phyloP scores from a whole-genome alignment of 257 asterid species.

The Solanum chiquidenum region DNA sequence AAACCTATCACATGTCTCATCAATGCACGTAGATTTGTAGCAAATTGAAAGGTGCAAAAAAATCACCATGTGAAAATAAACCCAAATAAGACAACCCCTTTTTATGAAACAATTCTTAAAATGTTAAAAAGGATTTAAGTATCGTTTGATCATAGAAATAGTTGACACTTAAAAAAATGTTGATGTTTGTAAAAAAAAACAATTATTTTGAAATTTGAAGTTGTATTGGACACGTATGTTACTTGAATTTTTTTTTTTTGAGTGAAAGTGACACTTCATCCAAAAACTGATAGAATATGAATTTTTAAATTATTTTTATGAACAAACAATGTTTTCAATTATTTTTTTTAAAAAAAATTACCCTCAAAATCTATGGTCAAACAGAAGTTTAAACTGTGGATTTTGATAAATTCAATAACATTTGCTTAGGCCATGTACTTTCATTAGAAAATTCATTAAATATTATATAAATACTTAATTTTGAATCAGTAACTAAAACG shows the following conservation, averaged over 20 bases:
- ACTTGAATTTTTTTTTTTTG: rapidly evolving
- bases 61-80: not conserved
- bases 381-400: not conserved
- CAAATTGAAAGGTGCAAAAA: not conserved
- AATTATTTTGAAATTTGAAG: not conserved
- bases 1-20: not conserved
- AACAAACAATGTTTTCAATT: not conserved
- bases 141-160: not conserved
- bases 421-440: not conserved
- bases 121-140: not conserved
- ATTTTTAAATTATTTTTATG: too few species aligned
- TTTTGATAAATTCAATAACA: not conserved
- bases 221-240: not conserved
- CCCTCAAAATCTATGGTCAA: not conserved
- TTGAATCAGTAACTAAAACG: not conserved
- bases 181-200: not conserved
- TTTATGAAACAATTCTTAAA: not conserved
- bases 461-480: not conserved
- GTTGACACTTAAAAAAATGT: not conserved
- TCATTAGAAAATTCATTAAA: not conserved
- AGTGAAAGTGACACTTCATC: not conserved
- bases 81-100: not conserved
- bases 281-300: not conserved
- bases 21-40: not conserved
- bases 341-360: too few species aligned